phyloP scores from a whole-genome alignment of 441 rosid species.

The Hura crepitans region DNA sequence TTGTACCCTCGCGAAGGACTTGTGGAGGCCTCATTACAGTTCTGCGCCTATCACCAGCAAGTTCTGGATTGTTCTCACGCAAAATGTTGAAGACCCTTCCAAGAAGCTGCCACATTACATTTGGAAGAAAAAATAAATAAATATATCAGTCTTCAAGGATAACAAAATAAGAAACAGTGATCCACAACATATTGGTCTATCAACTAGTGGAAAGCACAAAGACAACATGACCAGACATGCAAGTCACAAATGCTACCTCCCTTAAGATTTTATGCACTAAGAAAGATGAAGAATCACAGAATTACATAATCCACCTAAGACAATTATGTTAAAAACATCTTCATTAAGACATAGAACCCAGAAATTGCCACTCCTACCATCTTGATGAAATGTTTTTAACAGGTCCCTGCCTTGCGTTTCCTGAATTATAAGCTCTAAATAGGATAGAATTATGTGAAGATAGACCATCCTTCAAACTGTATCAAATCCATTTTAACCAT shows the following conservation, averaged over 20 bases:
- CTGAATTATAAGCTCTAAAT: too few species aligned
- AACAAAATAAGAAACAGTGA: background rate
- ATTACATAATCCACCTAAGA: too few species aligned
- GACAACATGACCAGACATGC: background rate
- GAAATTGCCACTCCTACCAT: background rate
- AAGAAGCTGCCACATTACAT: constrained; percentile 49
- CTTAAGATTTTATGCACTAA: too few species aligned
- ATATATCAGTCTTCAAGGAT: background rate
- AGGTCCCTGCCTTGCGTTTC: background rate
- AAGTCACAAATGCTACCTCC: background rate
- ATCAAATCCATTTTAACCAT: background rate
- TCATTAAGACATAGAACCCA: background rate
- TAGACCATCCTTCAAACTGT: background rate
- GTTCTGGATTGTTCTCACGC: constrained; percentile 69
- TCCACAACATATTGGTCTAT: too few species aligned
- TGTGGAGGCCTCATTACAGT: constrained; percentile 76
- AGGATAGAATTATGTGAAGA: background rate
- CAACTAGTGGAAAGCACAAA: constrained; percentile 8
- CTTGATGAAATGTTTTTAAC: background rate
- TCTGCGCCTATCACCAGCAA: constrained; percentile 64
- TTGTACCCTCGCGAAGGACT: constrained; percentile 76
- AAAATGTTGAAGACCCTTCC: constrained; percentile 68
- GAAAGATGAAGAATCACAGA: background rate
- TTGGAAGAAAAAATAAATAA: background rate
- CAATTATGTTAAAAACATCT: background rate